Conservation (phyloP, 768 basidiomycete species). For the Phanerodontia chrysosporium region DNA sequence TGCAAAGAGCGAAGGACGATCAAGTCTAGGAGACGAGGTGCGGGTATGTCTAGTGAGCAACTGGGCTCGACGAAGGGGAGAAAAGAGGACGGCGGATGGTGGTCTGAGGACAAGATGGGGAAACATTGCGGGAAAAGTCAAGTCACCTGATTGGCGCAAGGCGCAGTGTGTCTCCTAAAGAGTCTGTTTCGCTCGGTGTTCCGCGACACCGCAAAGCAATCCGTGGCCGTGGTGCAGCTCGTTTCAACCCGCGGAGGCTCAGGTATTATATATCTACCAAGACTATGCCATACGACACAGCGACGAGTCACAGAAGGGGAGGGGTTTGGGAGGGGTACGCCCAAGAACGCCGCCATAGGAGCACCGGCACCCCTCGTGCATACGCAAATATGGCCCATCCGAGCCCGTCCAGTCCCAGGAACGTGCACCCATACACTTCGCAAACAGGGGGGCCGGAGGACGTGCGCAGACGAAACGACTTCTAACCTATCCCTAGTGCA, state of each 20-base stretch:
- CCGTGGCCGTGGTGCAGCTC: neutral
- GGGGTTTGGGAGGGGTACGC: neutral
- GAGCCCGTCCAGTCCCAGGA: neutral
- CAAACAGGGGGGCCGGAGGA: neutral
- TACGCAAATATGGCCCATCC: neutral
- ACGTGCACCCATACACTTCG: neutral
- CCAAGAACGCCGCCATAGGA: neutral
- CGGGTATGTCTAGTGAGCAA: slow-evolving; percentile 8
- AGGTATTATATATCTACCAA: neutral
- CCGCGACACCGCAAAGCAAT: slow-evolving; percentile 2
- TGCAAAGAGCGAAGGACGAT: slow-evolving; percentile 1
- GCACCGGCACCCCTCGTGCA: neutral
- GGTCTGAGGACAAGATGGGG: slow-evolving; percentile 10
- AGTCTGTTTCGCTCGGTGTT: slow-evolving; percentile 5
- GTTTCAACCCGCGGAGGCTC: neutral
- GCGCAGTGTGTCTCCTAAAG: neutral
- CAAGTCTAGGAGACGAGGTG: slow-evolving; percentile 5
- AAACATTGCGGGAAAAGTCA: slow-evolving; percentile 6
- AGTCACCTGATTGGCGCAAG: slow-evolving; percentile 10
- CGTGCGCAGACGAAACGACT: too few species aligned
- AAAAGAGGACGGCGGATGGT: slow-evolving; percentile 5
- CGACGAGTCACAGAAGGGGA: neutral
- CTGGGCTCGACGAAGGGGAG: slow-evolving; percentile 12
- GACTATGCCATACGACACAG: neutral
- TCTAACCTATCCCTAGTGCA: neutral